Base-by-base conservation (phyloP, 495 filamentous ascomycete genomes). In the Penicillium daleae region DNA sequence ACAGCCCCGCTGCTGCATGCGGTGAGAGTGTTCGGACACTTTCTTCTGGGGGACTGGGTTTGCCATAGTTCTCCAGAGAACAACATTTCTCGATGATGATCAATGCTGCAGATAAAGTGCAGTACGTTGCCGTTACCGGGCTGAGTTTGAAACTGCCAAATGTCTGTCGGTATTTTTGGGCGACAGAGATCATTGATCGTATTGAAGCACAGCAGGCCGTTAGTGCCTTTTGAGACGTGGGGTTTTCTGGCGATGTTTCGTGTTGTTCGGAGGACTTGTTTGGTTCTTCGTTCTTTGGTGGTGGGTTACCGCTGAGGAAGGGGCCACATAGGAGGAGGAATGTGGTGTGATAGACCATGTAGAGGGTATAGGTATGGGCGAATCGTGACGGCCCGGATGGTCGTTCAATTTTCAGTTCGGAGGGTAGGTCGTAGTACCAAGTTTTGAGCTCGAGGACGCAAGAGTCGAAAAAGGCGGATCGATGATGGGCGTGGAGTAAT, bases 141-240 rank as follows among this genome's bases (percentile, higher is more conserved):
- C 73, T 75, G 13, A 66, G 44, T 24, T 56, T 69, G 61, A 73
- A 75, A 13, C 69, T 67, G 39, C 73, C 71, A 33, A 75, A 75
- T 2, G 46, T 56, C n/a, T 72, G 63, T 26, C 71, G 53, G 42
- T 73, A 75, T 33, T 72, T 71, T 29, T 75, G 64, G 15, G 66
- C 66, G 10, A 73, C 50, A 10, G 61, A 19, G 37, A 67, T 67
- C 55, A 70, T 67, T 12, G 57, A 32, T 19, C 67, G 61, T 5
- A 70, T 57, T 5, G 73, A 70, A 17, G 67, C 53, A 15, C 46
- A 32, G 56, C 71, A 66, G 21, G 60, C 61, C 1, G 59, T 29
- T 6, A 65, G 35, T 0, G 62, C 70, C 33, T 66, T 65, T 5
- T 59, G 13, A 12, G 53, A 24, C 7, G 55, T 44, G 32, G 17